These are phyloP conservation scores for Hypoxylon lienhwacheense DNA, from an alignment of 495 filamentous ascomycete species.

Conservation along the genomic window DNA sequence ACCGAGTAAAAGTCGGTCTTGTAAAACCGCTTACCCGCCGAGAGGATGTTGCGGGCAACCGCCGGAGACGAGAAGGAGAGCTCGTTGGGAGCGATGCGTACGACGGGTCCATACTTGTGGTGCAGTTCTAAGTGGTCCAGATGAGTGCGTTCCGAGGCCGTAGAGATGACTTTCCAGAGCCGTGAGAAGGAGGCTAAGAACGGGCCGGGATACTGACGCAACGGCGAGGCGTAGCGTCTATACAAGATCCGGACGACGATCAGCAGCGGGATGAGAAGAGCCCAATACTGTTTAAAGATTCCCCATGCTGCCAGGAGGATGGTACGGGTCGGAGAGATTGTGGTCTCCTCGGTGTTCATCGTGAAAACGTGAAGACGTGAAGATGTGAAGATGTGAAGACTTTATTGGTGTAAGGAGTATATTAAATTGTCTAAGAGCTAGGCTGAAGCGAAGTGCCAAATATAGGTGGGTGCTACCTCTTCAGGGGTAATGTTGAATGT, in stretches of 20 bases:
- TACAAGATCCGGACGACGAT: constrained; percentile 40
- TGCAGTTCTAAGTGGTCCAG: constrained; percentile 53
- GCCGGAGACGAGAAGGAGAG: constrained; percentile 56
- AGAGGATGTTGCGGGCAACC: constrained; percentile 50
- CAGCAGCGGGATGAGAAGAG: constrained; percentile 37
- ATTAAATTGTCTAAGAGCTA: not conserved
- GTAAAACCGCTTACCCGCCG: constrained; percentile 57
- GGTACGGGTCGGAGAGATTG: constrained; percentile 34
- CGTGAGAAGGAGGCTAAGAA: constrained; percentile 52
- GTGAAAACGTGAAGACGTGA: constrained; percentile 22
- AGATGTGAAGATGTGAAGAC: not conserved
- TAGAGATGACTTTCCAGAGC: constrained; percentile 50
- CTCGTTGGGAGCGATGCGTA: constrained; percentile 60
- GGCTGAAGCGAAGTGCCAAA: not conserved
- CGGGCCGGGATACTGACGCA: constrained; percentile 54
- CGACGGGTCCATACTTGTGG: constrained; percentile 57
- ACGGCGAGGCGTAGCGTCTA: constrained; percentile 49
- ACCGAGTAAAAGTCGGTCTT: constrained; percentile 60
- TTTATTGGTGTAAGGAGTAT: not conserved
- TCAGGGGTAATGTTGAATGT: constrained; percentile 13
- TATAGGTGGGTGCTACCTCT: not conserved
- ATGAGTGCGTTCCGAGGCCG: constrained; percentile 45
- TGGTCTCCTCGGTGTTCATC: constrained; percentile 35
- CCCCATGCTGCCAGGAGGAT: constrained; percentile 34
- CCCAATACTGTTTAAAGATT: constrained; percentile 44